Conservation (phyloP, 768 basidiomycete species). For the Candolleomyces aberdarensis region DNA sequence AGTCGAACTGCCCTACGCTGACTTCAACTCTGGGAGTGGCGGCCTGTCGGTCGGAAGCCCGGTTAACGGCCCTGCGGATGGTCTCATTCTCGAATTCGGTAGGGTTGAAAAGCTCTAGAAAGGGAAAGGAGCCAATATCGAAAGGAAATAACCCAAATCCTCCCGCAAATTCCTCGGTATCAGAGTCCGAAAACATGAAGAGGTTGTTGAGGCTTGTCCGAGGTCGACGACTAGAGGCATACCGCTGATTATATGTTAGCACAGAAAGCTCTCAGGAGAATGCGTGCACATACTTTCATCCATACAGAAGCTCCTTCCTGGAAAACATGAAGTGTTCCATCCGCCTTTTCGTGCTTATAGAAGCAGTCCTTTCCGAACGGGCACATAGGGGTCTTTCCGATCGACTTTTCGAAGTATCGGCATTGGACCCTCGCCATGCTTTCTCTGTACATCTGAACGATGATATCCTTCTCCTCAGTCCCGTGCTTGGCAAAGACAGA, state of each 20-base stretch:
- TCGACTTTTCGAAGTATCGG: constrained; percentile 63
- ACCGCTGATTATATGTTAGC: neutral
- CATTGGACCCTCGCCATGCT: constrained; percentile 74
- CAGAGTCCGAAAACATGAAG: constrained; percentile 4
- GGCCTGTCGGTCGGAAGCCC: too few relatives aligned
- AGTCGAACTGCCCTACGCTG: too few relatives aligned
- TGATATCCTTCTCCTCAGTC: constrained; percentile 47
- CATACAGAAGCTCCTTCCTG: constrained; percentile 49
- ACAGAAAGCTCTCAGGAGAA: neutral
- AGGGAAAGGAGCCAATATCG: neutral
- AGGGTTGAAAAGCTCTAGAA: constrained; percentile 1
- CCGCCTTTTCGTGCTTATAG: constrained; percentile 65
- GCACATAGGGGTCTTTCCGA: constrained; percentile 49
- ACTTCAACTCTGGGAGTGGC: too few relatives aligned
- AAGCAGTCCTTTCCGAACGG: constrained; percentile 83
- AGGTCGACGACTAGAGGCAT: neutral
- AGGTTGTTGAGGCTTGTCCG: neutral
- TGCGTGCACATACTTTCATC: constrained; percentile 35
- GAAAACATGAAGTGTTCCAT: constrained; percentile 62
- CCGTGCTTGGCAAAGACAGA: constrained; percentile 61
- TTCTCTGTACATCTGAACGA: constrained; percentile 58
- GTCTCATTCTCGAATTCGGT: neutral
- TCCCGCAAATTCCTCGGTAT: neutral
- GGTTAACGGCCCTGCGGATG: too few relatives aligned
- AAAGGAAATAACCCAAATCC: neutral